phyloP scores from a whole-genome alignment of 139 green algal genomes.

The Picocystis salinarum region DNA sequence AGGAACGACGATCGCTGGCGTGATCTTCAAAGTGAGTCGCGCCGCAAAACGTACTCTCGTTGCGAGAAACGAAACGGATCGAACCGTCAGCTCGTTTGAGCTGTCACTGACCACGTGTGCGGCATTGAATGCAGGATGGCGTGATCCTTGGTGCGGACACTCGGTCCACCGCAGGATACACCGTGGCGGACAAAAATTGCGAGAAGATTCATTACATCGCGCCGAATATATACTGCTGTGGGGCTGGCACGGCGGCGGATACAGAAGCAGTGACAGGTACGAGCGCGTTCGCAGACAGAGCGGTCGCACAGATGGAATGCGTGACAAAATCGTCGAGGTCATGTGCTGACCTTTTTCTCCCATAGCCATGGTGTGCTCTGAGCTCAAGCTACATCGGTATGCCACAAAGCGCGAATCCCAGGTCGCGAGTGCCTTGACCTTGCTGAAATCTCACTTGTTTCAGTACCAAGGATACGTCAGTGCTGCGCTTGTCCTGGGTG shows the following conservation, averaged over 20 bases:
- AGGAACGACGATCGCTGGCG: conserved; percentile 86
- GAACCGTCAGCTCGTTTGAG: background rate
- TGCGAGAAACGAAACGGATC: background rate
- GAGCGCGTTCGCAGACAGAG: conserved; percentile 2
- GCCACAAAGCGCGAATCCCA: conserved; percentile 54
- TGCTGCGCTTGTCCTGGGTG: conserved; percentile 86
- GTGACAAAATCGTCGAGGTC: background rate
- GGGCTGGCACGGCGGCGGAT: conserved; percentile 90
- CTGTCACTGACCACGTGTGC: conserved; percentile 7
- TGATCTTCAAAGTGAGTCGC: conserved; percentile 78
- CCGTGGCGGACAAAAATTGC: conserved; percentile 99
- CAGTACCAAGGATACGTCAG: conserved; percentile 86
- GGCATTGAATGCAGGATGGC: conserved; percentile 51
- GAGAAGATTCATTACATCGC: conserved; percentile 98
- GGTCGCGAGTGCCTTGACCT: conserved; percentile 79
- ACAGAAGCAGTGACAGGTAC: conserved; percentile 88
- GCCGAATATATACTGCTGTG: conserved; percentile 96
- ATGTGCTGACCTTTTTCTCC: background rate
- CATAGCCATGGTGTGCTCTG: conserved; percentile 77
- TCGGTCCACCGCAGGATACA: conserved; percentile 75
- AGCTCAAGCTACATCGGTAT: conserved; percentile 78
- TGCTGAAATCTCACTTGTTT: conserved; percentile 95
- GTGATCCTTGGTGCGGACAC: conserved; percentile 97
- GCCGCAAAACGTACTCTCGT: conserved; percentile 1
- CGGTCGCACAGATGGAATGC: background rate